A percentile compares a stretch with the other conserved stretches of the same genome.
Conservation (phyloP, 2,329 filamentous ascomycete genomes). For the Rutstroemia sp. region DNA sequence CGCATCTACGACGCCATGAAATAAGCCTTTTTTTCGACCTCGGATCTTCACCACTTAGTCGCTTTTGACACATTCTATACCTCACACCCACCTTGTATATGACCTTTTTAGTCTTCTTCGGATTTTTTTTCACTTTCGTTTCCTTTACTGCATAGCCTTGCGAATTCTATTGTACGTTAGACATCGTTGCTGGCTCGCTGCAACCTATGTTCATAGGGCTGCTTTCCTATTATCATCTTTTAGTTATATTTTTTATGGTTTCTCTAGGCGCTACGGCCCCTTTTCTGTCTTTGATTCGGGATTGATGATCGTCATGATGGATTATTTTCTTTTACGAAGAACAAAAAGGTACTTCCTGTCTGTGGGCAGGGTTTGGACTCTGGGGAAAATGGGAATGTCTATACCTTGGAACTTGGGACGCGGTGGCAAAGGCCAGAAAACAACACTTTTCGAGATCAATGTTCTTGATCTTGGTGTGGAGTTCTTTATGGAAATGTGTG, state of each 20-base stretch:
- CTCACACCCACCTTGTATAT: constrained; percentile 9
- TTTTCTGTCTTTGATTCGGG: constrained; percentile 4
- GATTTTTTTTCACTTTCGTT: constrained; percentile 11
- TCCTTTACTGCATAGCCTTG: constrained; percentile 25
- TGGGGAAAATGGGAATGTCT: constrained; percentile 5
- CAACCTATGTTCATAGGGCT: neutral
- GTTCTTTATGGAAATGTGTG: neutral
- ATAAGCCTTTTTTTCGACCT: neutral
- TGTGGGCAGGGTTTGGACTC: constrained; percentile 1
- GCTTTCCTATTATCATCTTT: neutral
- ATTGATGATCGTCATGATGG: constrained; percentile 9
- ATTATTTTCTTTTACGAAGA: constrained; percentile 8
- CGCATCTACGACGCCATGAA: neutral
- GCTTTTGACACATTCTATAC: constrained; percentile 5
- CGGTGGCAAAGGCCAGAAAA: neutral
- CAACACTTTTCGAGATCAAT: neutral
- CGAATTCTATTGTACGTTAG: constrained; percentile 11
- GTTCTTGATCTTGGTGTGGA: neutral
- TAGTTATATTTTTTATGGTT: constrained; percentile 1
- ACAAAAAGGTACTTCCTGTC: neutral
- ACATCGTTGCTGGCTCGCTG: neutral
- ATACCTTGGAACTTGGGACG: neutral
- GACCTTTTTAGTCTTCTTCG: constrained; percentile 2
- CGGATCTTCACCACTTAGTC: constrained; percentile 2
- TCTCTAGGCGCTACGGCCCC: constrained; percentile 4